Evolutionary conservation across 2,329 filamentous ascomycete genomes (phyloP).

Genomic region (Fusarium setosum): DNA sequence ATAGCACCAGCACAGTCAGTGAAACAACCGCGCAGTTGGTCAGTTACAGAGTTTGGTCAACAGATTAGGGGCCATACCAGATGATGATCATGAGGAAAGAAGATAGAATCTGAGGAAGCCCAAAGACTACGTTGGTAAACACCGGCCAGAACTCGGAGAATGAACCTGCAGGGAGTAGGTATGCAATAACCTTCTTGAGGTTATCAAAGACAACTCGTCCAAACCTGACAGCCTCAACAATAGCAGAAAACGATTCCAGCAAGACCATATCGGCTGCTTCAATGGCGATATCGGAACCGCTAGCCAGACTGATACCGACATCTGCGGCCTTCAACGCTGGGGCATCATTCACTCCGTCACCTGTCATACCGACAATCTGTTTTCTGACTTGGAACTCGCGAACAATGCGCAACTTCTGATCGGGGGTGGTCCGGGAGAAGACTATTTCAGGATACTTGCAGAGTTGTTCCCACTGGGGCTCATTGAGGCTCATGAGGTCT

Average conservation of each 20-base stretch:
- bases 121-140: too few relatives aligned
- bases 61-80: too few relatives aligned
- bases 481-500: constrained; percentile 67
- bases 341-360: constrained; percentile 75
- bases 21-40: too few relatives aligned
- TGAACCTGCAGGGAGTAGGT: too few relatives aligned
- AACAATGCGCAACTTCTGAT: too few relatives aligned
- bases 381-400: too few relatives aligned
- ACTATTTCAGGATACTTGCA: too few relatives aligned
- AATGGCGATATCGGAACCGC: constrained; percentile 73
- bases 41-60: too few relatives aligned
- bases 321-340: constrained; percentile 74
- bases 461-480: constrained; percentile 60
- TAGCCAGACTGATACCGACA: constrained; percentile 76
- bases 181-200: constrained; percentile 74
- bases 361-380: constrained; percentile 75
- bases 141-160: too few relatives aligned
- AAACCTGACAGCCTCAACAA: constrained; percentile 75
- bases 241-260: constrained; percentile 73
- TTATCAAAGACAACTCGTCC: constrained; percentile 75
- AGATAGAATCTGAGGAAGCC: constrained; percentile 78
- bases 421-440: too few relatives aligned
- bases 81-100: constrained; percentile 72
- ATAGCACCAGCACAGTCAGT: too few relatives aligned
- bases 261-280: constrained; percentile 75